These are phyloP conservation scores for Sphaerostilbella broomeana DNA, from an alignment of 2,329 filamentous ascomycete genomes.

Conservation along the genomic window DNA sequence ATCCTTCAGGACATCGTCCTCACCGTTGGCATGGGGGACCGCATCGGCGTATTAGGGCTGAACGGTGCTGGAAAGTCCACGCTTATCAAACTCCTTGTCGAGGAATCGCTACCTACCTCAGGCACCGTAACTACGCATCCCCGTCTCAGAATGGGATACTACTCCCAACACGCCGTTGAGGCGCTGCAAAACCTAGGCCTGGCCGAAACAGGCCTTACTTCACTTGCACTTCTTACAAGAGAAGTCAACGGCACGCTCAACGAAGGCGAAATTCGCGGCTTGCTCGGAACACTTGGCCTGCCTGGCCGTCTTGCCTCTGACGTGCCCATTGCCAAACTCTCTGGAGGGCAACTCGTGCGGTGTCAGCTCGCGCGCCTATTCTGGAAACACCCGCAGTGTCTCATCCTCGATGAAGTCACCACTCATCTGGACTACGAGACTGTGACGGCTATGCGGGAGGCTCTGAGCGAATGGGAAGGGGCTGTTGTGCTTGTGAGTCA, in stretches of 20 bases:
- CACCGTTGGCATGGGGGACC: slow-evolving; percentile 65
- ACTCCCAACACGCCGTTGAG: slow-evolving; percentile 74
- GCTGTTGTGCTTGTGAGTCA: slow-evolving; percentile 74
- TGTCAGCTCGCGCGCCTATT: slow-evolving; percentile 62
- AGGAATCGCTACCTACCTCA: slow-evolving; percentile 48
- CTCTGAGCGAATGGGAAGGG: slow-evolving; percentile 62
- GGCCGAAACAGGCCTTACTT: slow-evolving; percentile 49
- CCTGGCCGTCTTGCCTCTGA: slow-evolving; percentile 65
- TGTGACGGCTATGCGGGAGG: slow-evolving; percentile 62
- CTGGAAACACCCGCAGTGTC: slow-evolving; percentile 61
- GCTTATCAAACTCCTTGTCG: slow-evolving; percentile 64
- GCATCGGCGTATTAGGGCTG: slow-evolving; percentile 68
- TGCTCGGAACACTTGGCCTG: slow-evolving; percentile 64
- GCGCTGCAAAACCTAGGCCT: slow-evolving; percentile 51
- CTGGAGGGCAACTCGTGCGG: slow-evolving; percentile 69
- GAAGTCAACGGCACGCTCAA: slow-evolving; percentile 46
- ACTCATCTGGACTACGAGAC: slow-evolving; percentile 82
- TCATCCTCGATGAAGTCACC: slow-evolving; percentile 75
- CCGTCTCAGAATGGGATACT: slow-evolving; percentile 64
- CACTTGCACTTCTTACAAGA: slow-evolving; percentile 54
- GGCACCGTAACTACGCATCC: slow-evolving; percentile 62
- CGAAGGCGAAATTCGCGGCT: slow-evolving; percentile 61
- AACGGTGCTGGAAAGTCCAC: slow-evolving; percentile 83
- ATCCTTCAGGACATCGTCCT: slow-evolving; percentile 59
- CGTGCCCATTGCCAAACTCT: slow-evolving; percentile 65